These are phyloP conservation scores for Danielia reshetovae DNA, from an alignment of 805 yeast species.

Conservation along the genomic window DNA sequence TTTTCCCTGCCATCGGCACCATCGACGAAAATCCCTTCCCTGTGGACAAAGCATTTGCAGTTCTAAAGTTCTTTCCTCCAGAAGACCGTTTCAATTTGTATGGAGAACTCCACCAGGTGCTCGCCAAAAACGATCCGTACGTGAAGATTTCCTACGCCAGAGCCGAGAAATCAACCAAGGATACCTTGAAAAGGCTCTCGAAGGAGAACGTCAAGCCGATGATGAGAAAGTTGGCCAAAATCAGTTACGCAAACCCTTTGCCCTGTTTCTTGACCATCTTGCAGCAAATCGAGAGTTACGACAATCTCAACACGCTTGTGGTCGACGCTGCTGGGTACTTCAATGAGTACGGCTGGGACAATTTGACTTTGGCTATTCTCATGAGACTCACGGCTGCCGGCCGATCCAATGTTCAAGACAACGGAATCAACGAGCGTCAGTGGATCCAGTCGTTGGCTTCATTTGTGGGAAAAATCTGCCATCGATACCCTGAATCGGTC, in stretches of 20 bases:
- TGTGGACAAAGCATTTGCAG: conserved; percentile 53
- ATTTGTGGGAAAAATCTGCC: conserved; percentile 72
- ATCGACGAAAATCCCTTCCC: conserved; percentile 55
- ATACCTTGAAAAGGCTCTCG: conserved; percentile 73
- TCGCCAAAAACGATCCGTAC: conserved; percentile 51
- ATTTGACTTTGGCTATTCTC: conserved; percentile 66
- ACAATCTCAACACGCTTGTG: conserved; percentile 70
- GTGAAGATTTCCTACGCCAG: conserved; percentile 57
- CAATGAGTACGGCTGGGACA: conserved; percentile 81
- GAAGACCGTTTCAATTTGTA: conserved; percentile 72
- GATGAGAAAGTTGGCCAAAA: conserved; percentile 68
- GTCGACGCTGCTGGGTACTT: conserved; percentile 76
- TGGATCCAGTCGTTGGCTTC: conserved; percentile 85
- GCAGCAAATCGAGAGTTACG: conserved; percentile 87
- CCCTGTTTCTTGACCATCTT: conserved; percentile 69
- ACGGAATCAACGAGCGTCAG: conserved; percentile 74
- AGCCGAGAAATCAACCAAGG: conserved; percentile 77
- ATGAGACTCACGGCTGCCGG: conserved; percentile 62
- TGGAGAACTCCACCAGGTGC: conserved; percentile 65
- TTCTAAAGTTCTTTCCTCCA: conserved; percentile 51
- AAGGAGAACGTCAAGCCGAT: conserved; percentile 70
- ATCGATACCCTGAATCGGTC: conserved; percentile 48
- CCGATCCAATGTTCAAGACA: conserved; percentile 63
- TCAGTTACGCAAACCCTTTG: conserved; percentile 73
- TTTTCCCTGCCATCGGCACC: conserved; percentile 59